Evolutionary conservation across 495 filamentous ascomycete species (phyloP).

Genomic region (Endocarpon pusillum): DNA sequence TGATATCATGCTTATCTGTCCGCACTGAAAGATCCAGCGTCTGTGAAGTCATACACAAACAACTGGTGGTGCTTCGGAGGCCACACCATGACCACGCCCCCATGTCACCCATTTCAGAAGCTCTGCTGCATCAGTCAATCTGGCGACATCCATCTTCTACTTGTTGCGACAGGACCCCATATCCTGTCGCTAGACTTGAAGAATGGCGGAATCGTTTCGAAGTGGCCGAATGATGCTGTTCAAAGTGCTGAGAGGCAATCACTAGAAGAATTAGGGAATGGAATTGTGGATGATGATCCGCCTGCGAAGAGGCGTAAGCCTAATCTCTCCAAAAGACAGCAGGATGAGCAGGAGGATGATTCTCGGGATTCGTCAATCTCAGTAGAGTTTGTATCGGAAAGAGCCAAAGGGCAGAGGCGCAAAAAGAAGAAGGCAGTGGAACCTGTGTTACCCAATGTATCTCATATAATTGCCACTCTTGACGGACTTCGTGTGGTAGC

Average conservation of each 20-base stretch:
- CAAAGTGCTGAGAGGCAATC: slow-evolving; percentile 8
- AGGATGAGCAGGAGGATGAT: slow-evolving; percentile 10
- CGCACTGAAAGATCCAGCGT: no score
- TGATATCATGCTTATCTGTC: no score
- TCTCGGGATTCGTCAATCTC: slow-evolving; percentile 11
- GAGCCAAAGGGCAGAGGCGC: slow-evolving; percentile 4
- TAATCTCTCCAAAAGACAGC: slow-evolving; percentile 14
- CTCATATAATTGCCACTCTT: slow-evolving; percentile 36
- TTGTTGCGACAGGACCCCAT: slow-evolving; percentile 38
- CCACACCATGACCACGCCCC: no score
- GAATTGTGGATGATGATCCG: slow-evolving; percentile 21
- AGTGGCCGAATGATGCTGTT: slow-evolving; percentile 30
- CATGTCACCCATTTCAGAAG: slow-evolving; percentile 1
- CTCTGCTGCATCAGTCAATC: neutral
- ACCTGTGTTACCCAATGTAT: slow-evolving; percentile 30
- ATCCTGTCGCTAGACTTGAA: slow-evolving; percentile 32
- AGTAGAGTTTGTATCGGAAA: slow-evolving; percentile 8
- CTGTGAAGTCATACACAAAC: no score
- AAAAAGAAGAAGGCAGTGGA: slow-evolving; percentile 9
- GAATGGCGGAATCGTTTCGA: slow-evolving; percentile 25
- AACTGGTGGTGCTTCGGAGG: no score
- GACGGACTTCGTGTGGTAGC: slow-evolving; percentile 52
- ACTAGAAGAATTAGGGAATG: slow-evolving; percentile 12
- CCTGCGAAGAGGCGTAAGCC: slow-evolving; percentile 37
- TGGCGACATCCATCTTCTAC: slow-evolving; percentile 19